Evolutionary conservation across 495 filamentous ascomycete genomes (phyloP).

Genomic region (Chaetomium cochliodes): DNA sequence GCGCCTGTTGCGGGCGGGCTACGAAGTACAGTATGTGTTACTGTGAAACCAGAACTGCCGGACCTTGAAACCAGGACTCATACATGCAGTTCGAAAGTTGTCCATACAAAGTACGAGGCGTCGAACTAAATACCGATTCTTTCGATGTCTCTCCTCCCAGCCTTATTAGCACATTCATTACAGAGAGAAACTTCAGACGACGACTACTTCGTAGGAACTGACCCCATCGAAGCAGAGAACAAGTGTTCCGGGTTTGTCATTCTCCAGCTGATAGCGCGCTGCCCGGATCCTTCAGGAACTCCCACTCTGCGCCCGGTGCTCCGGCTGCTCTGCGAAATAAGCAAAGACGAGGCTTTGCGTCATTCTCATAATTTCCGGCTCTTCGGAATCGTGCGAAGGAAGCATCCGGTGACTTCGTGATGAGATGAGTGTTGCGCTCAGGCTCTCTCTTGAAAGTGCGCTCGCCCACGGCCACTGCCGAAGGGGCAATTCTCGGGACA

Average conservation of each 20-base stretch:
- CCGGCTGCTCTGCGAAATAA: not conserved
- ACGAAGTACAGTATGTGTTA: not conserved
- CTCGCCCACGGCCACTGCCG: slow-evolving; percentile 12
- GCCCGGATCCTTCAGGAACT: not conserved
- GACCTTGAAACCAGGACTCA: not conserved
- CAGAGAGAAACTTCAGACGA: too few relatives aligned
- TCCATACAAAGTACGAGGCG: too few relatives aligned
- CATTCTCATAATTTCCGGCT: not conserved
- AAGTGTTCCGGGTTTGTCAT: too few relatives aligned
- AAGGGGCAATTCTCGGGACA: slow-evolving; percentile 14
- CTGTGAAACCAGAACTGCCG: slow-evolving; percentile 3
- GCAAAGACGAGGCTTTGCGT: not conserved
- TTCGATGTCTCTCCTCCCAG: too few relatives aligned
- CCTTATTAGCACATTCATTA: too few relatives aligned
- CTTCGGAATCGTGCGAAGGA: not conserved
- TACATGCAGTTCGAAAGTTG: not conserved
- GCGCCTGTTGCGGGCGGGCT: not conserved
- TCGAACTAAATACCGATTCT: too few relatives aligned
- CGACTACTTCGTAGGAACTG: too few relatives aligned
- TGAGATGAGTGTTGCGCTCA: not conserved
- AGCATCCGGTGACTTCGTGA: not conserved
- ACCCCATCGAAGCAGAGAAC: too few relatives aligned
- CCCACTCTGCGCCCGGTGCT: not conserved
- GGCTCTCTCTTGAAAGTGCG: not conserved
- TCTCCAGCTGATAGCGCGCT: too few relatives aligned